A percentile compares a stretch with the other conserved stretches of the same genome.
These are phyloP conservation scores for Neocatenulostroma microsporum DNA, from an alignment of 2,329 filamentous ascomycete genomes.

Conservation along the genomic window DNA sequence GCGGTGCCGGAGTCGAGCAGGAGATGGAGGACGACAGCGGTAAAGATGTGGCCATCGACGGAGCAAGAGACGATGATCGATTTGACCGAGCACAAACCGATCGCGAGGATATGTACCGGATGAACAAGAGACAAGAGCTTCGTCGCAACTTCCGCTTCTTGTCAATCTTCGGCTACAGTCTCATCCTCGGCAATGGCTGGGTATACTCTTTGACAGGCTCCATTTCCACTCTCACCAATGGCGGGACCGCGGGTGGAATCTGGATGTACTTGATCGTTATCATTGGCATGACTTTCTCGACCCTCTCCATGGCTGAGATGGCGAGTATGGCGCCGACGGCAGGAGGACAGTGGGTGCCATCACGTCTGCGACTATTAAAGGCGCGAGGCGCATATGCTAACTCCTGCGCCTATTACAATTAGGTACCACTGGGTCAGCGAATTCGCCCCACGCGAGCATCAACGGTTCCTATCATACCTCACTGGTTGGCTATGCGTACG, in stretches of 20 bases:
- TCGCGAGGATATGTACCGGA: conserved; percentile 3
- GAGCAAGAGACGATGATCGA: too few species aligned
- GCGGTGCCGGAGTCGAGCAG: too few species aligned
- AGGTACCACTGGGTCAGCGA: conserved; percentile 30
- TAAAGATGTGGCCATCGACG: too few species aligned
- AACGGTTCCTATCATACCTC: conserved; percentile 36
- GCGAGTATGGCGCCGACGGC: conserved; percentile 30
- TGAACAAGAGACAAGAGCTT: conserved; percentile 6
- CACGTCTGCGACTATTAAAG: too few species aligned
- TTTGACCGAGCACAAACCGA: too few species aligned
- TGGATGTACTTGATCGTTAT: conserved; percentile 29
- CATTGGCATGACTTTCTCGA: conserved; percentile 28
- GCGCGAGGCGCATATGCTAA: too few species aligned
- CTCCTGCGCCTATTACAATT: too few species aligned
- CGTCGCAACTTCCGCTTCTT: conserved; percentile 21
- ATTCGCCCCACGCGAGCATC: conserved; percentile 31
- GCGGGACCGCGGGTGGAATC: conserved; percentile 26
- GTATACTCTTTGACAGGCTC: conserved; percentile 12
- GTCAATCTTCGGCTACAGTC: conserved; percentile 21
- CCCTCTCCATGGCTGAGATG: conserved; percentile 28
- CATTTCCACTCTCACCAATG: conserved; percentile 17
- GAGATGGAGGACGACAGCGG: too few species aligned
- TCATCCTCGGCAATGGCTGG: not conserved
- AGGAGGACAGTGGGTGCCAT: conserved; percentile 15
- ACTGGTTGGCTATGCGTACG: conserved; percentile 11